Evolutionary conservation across 345 rosid genomes (phyloP), one percentile per base, ranked within the genome.

Genomic region (Citropsis articulata): DNA sequence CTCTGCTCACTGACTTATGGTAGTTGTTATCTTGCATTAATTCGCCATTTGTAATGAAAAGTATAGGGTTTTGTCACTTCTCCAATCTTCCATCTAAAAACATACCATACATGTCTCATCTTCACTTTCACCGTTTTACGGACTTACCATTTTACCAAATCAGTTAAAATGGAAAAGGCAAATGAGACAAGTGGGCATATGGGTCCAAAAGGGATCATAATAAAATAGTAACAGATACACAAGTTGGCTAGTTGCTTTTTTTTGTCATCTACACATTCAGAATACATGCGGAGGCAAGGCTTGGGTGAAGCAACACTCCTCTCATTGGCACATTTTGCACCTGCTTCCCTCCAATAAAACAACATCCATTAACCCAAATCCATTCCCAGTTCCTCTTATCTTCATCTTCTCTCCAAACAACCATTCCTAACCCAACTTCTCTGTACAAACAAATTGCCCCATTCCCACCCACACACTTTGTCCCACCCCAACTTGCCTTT

Each of bases 351-450:
- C 72, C 69, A 40, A 82, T 12, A 5, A 48, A 78, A 25, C 77
- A 14, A 66, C 85, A 86, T 9, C 91, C 93, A 69, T 84, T 85
- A 40, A 83, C 81, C 93, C 93, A 88, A 48, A 18, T 12, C 91
- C 93, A 90, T 78, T 83, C 86, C 89, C 89, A 81, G 77, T 31
- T 74, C 4, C 80, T 81, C 70, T 80, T 71, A 12, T 78, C 85
- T 35, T 61, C 83, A 33, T 2, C 78, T 60, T 85, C 83, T 65
- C 85, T 84, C 91, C 91, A 86, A 2, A 86, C 71, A 19, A 80
- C 25, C 90, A 89, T 89, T 64, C 91, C 93, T 50, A 84, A 88
- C 66, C 88, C 85, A 42, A 89, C 38, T 8, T 85, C 89, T 68
- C 82, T 85, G 10, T 89, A 85, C 86, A 87, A 75, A 13, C 86